Percentiles rank a stretch among this genome's conserved stretches.
Conservation (phyloP, 371 early-diverging fungal species). For the Dichotomocladium elegans region DNA sequence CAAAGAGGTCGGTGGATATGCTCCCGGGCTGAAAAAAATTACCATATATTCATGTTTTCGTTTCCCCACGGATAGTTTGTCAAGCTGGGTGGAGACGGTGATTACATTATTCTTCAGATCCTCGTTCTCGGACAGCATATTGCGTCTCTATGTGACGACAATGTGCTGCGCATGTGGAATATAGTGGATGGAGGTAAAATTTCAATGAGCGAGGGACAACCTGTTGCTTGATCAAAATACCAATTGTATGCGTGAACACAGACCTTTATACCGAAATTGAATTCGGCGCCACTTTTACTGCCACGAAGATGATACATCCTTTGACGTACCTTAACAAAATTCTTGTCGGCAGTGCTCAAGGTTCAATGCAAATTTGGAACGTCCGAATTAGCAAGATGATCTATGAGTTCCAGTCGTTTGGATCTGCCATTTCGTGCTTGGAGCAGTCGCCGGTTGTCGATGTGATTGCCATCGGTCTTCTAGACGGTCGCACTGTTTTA, state of each 20-base stretch:
- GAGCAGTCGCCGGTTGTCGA: slow-evolving; percentile 90
- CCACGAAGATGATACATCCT: slow-evolving; percentile 83
- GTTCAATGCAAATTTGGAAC: slow-evolving; percentile 92
- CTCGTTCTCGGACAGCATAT: slow-evolving; percentile 69
- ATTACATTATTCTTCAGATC: slow-evolving; percentile 42
- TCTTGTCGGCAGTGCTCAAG: slow-evolving; percentile 81
- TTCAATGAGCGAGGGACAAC: too few relatives aligned
- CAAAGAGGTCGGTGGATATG: slow-evolving; percentile 46
- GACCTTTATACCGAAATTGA: slow-evolving; percentile 76
- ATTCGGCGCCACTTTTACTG: slow-evolving; percentile 73
- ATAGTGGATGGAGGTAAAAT: slow-evolving; percentile 58
- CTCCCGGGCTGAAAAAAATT: neutral
- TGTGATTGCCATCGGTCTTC: slow-evolving; percentile 85
- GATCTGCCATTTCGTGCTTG: slow-evolving; percentile 73
- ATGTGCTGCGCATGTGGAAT: slow-evolving; percentile 77
- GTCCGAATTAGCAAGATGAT: slow-evolving; percentile 75
- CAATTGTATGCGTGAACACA: slow-evolving; percentile 10
- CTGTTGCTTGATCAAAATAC: too few relatives aligned
- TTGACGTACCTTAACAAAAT: slow-evolving; percentile 96
- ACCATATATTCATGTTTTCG: neutral
- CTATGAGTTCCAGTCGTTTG: slow-evolving; percentile 75
- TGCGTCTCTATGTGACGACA: slow-evolving; percentile 78
- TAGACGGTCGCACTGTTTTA: slow-evolving; percentile 83
- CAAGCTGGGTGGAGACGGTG: slow-evolving; percentile 25
- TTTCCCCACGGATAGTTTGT: neutral